Percentiles rank a stretch among this genome's conserved stretches.
Conservation (phyloP, 1,139 yeast genomes). For the Sugiyamaella neomexicana region DNA sequence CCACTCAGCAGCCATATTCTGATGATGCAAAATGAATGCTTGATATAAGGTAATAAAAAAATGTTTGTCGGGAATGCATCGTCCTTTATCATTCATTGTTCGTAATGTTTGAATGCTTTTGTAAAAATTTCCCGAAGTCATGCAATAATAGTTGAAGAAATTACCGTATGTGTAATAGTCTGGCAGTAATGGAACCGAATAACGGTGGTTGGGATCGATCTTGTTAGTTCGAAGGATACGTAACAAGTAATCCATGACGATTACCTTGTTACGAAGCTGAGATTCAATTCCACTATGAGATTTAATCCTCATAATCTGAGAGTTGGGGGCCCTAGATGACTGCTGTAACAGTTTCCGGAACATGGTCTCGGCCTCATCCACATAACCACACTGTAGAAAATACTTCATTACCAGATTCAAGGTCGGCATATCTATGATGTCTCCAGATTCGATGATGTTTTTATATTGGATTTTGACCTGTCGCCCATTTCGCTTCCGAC, state of each 20-base stretch:
- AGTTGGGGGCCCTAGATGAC: background rate
- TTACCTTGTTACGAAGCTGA: constrained; percentile 19
- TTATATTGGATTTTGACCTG: constrained; percentile 22
- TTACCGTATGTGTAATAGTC: constrained; percentile 22
- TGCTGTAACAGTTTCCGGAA: constrained; percentile 10
- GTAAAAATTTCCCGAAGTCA: constrained; percentile 16
- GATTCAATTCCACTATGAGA: constrained; percentile 1
- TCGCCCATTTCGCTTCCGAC: constrained; percentile 18
- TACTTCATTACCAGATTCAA: constrained; percentile 21
- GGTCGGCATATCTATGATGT: constrained; percentile 16
- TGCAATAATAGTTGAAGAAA: constrained; percentile 23
- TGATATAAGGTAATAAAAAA: constrained; percentile 14
- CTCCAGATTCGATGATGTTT: constrained; percentile 9
- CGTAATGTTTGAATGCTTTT: constrained; percentile 16
- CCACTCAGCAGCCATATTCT: constrained; percentile 17
- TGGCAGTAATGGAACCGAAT: constrained; percentile 24
- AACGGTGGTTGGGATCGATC: constrained; percentile 3
- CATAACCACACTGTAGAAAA: constrained; percentile 22
- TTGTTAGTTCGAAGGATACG: constrained; percentile 9
- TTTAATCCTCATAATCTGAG: constrained; percentile 5
- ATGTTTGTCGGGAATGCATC: constrained; percentile 18
- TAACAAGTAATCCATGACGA: constrained; percentile 24
- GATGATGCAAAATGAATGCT: constrained; percentile 18
- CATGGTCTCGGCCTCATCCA: constrained; percentile 20
- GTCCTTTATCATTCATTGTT: constrained; percentile 16